Conservation (phyloP, 1,284 basidiomycete genomes). For the Cutaneotrichosporon cavernicola region DNA sequence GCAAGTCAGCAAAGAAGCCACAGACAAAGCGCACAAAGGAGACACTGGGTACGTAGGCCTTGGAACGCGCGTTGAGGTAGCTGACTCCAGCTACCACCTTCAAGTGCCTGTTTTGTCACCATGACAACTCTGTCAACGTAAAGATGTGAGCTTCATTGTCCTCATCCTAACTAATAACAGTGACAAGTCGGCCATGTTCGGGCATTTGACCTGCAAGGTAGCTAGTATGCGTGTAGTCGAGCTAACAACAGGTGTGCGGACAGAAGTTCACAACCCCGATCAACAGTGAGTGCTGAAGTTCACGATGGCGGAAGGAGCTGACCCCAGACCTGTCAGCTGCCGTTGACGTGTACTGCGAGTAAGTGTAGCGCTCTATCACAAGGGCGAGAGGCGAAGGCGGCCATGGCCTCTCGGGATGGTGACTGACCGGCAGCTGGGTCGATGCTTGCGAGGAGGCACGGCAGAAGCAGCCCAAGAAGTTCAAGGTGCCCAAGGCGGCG, state of each 20-base stretch:
- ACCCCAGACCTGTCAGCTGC: slow-evolving; percentile 45
- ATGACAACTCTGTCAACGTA: slow-evolving; percentile 47
- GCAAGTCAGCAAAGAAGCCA: slow-evolving; percentile 51
- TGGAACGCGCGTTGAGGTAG: neutral
- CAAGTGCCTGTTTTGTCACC: slow-evolving; percentile 53
- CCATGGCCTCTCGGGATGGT: too few species aligned
- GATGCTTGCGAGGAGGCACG: slow-evolving; percentile 50
- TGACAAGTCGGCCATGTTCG: slow-evolving; percentile 46
- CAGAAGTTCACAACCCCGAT: slow-evolving; percentile 43
- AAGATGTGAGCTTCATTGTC: slow-evolving; percentile 37
- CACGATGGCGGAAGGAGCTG: neutral
- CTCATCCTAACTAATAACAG: slow-evolving; percentile 26
- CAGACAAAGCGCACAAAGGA: slow-evolving; percentile 39
- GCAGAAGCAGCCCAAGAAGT: slow-evolving; percentile 38
- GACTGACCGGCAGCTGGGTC: slow-evolving; percentile 43
- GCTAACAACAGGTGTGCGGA: slow-evolving; percentile 35
- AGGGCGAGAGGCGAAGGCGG: too few species aligned
- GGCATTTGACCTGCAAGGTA: slow-evolving; percentile 42
- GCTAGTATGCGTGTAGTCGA: neutral
- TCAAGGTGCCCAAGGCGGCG: slow-evolving; percentile 7
- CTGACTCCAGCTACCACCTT: slow-evolving; percentile 45
- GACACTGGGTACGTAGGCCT: slow-evolving; percentile 33
- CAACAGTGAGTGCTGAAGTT: slow-evolving; percentile 36
- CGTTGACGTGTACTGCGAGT: slow-evolving; percentile 51
- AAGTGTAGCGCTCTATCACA: slow-evolving; percentile 12